Evolutionary conservation across 139 green algal genomes (phyloP), one percentile per base, ranked within the genome.

Genomic region (Chlorella sp.): DNA sequence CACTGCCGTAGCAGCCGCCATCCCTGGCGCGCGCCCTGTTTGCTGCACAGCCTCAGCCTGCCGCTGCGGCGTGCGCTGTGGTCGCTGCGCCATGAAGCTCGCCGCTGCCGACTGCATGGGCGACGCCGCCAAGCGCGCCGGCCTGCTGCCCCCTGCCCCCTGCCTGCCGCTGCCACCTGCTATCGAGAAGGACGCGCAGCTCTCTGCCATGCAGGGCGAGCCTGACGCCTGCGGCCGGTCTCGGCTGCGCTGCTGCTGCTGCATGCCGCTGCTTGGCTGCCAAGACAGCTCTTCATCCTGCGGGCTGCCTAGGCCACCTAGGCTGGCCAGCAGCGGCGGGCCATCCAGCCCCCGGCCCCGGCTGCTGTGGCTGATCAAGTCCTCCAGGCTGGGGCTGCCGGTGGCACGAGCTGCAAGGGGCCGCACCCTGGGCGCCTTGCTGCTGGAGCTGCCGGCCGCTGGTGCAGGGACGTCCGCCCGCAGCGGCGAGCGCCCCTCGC

Each of bases 171-270:
- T 70, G 76, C 76, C 40, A 28, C 32, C 28, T 78, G 72, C 43
- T 41, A 19, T 60, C 60, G 40, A 83, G 40, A 44, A 41, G 17
- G 77, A 83, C 0, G 77, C 77, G 22, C 77, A 83, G 60, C 77
- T 83, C 60, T 83, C 77, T 16, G 77, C 77, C 77, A 83, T 83
- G 60, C 77, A 83, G 26, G 77, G 77, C 7, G 77, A 83, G 38
- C 51, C 77, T 22, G 56, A 43, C 43, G 36, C 51, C 48, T 58
- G 77, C 60, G 62, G 77, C 16, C 34, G 20, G 32, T 51, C 48
- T 65, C 46, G 6, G 6, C 19, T 43, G 11, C 46, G 60, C 41
- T 44, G 60, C 40, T 46, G 64, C 32, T 70, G 64, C 64, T 70
- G 43, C 72, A 5, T 46, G 68, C 13, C 30, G 24, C 19, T 0